phyloP scores from a whole-genome alignment of 129 eudicot genomes.

The Deinandra increscens region DNA sequence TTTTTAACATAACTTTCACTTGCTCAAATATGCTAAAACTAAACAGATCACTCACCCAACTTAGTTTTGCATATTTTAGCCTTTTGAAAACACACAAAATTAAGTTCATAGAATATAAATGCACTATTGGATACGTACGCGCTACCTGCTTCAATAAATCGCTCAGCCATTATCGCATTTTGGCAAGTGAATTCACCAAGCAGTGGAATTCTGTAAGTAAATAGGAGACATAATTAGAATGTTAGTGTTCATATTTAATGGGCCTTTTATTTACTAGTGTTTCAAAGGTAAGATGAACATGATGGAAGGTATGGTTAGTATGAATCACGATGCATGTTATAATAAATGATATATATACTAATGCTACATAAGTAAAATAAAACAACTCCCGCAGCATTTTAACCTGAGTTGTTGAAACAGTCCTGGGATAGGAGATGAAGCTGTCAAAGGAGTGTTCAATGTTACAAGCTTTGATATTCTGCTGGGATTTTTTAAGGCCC shows the following conservation, averaged over 20 bases:
- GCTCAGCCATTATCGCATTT: conserved; percentile 96
- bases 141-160: conserved; percentile 99
- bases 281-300: background rate
- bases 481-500: conserved; percentile 90
- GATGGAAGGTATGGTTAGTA: background rate
- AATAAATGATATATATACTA: background rate
- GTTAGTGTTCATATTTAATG: conserved; percentile 1
- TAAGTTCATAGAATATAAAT: background rate
- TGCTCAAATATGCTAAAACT: background rate
- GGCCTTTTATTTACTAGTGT: background rate
- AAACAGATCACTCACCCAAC: too few relatives aligned
- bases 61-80: conserved; percentile 3
- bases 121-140: conserved; percentile 83
- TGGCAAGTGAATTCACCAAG: conserved; percentile 97
- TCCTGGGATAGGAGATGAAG: conserved; percentile 94
- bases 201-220: conserved; percentile 67
- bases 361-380: conserved; percentile 1
- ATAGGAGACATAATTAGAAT: conserved; percentile 5
- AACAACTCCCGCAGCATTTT: conserved; percentile 1
- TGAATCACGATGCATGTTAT: background rate
- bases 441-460: conserved; percentile 86
- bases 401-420: conserved; percentile 95
- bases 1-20: background rate
- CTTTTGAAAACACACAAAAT: background rate
- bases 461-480: conserved; percentile 80